Base-by-base conservation (phyloP, 2,329 filamentous ascomycete genomes). In the Botrytis deweyae region DNA sequence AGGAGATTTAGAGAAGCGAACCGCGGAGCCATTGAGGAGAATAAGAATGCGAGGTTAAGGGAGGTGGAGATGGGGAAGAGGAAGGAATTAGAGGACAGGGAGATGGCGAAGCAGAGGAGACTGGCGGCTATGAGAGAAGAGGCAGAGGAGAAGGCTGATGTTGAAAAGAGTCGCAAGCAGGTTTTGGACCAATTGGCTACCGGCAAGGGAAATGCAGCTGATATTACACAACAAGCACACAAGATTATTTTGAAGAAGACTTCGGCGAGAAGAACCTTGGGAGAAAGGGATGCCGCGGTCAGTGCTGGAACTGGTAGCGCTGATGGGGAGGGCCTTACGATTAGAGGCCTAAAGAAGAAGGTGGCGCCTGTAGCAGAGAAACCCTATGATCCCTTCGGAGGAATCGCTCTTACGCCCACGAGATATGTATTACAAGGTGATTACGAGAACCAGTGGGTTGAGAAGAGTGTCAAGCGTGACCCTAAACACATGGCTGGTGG, bases 381-480 rank as follows among this genome's bases (percentile, higher is more conserved):
- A 74, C 91, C 93, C 0, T 98, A 97, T 83, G 94, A 98, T 84
- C 92, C 95, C 0, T 97, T 96, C 81, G 94, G 90, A 58, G 96
- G 94, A 0, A 84, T 95, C 75, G 84, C 88, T 65, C 88, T 95
- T 70, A 86, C 86, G 38, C 89, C 90, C 36, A 86, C 91, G 78
- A 91, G 95, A 78, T 95, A 93, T 80, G 85, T 87, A 16, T 80
- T 97, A 55, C 88, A 90, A 76, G 87, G 89, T 68, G 84, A 87
- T 61, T 97, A 98, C 82, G 88, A 90, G 61, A 94, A 93, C 80
- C 88, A 91, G 65, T 94, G 91, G 86, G 85, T 97, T 71, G 90
- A 92, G 62, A 85, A 92, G 63, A 85, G 85, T 38, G 88, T 90
- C 46, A 88, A 90, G 73, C 88, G 88, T 59, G 91, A 95, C 80